phyloP scores from a whole-genome alignment of 75 land plant genomes.

The Cupressus sempervirens region DNA sequence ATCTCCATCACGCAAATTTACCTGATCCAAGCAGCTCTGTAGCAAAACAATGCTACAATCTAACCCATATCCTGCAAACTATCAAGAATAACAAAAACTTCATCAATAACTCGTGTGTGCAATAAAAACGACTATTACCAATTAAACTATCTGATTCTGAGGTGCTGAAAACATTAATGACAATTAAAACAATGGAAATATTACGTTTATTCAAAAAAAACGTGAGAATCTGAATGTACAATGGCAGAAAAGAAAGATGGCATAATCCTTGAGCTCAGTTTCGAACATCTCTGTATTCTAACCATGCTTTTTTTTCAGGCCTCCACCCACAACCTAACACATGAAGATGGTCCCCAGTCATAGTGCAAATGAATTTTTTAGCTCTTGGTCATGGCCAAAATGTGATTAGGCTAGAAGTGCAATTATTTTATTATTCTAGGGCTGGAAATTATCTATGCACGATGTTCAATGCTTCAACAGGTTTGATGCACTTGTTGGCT shows the following conservation, averaged over 20 bases:
- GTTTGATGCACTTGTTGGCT: not conserved
- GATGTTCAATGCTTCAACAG: not conserved
- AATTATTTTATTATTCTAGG: too few relatives aligned
- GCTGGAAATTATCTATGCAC: not conserved
- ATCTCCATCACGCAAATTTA: slow-evolving; percentile 35
- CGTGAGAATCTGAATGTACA: not conserved
- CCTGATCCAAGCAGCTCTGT: slow-evolving; percentile 59
- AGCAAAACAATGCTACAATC: slow-evolving; percentile 64
- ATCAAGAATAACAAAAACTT: slow-evolving; percentile 5
- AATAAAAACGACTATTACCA: not conserved
- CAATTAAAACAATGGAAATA: not conserved
- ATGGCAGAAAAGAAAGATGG: not conserved
- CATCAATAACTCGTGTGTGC: not conserved
- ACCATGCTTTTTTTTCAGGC: not conserved
- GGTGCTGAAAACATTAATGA: not conserved
- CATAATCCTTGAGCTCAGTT: not conserved
- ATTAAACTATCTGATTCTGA: not conserved
- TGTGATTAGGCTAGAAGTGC: too few relatives aligned
- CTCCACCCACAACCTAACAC: not conserved
- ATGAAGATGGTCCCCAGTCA: not conserved
- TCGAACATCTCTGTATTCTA: not conserved
- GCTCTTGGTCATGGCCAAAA: not conserved
- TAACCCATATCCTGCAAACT: slow-evolving; percentile 56
- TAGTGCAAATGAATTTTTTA: not conserved
- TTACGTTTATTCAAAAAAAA: not conserved